Base-by-base conservation (phyloP, 108 stramenopile genomes). In the Skeletonema tropicum region DNA sequence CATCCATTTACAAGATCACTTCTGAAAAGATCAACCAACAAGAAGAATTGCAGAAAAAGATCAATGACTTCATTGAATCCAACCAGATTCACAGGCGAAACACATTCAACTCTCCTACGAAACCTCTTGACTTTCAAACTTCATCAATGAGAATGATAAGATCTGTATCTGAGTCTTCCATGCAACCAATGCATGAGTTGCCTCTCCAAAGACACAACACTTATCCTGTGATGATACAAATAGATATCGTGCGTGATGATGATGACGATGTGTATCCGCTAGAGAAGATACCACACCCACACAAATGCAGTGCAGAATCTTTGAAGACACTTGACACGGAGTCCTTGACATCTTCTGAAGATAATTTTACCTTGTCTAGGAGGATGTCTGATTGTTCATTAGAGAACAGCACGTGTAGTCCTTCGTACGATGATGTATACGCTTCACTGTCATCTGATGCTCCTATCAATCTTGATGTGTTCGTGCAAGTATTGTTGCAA, bases 1-100 rank as follows among this genome's bases (percentile, higher is more conserved):
- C 63, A 65, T 64, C 63, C 14, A 60, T 73, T 26, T 65, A 73
- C 15, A 64, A 10, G 36, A 13, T 11, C 9, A 64, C 49, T 2
- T 45, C 59, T 13, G 59, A 19, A 52, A 52, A 23, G 49, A 52
- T 52, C 21, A 52, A 25, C 8, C 49, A 52, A 52, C 49, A 52
- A 52, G 49, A 52, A 25, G 49, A 52, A 21, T 23, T 52, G 21
- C 49, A 23, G 17, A 5, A 23, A 52, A 52, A 52, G 49, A 52
- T 52, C 1, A 15, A 6, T 21, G 49, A 23, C 21, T 23, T 52
- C 4, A 52, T 52, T 23, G 49, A 15, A 15, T 42, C 41, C 41
- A 42, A 42, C 2, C 49, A 52, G 5, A n/a, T n/a, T n/a, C n/a
- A n/a, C n/a, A n/a, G n/a, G n/a, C n/a, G n/a, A n/a, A n/a, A 15